These are phyloP conservation scores for Collybia sordida DNA, from an alignment of 768 basidiomycete genomes.

Conservation along the genomic window DNA sequence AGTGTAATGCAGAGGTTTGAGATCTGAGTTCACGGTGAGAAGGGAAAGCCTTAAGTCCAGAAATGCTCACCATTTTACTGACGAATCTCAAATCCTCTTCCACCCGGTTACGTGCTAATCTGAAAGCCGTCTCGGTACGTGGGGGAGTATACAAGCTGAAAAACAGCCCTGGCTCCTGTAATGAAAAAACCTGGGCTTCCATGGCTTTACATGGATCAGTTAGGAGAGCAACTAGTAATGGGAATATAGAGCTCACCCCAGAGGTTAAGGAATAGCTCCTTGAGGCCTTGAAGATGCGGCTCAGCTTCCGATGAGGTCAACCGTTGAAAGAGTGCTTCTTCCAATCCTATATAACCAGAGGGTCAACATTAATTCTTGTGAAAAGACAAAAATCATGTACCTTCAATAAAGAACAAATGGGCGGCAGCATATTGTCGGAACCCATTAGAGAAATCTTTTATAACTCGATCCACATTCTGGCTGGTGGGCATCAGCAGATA, in stretches of 20 bases:
- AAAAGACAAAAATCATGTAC: constrained; percentile 28
- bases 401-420: constrained; percentile 93
- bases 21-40: constrained; percentile 42
- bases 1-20: constrained; percentile 86
- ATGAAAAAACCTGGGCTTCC: constrained; percentile 84
- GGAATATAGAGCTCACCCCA: constrained; percentile 61
- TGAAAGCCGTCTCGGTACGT: constrained; percentile 64
- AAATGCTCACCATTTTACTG: constrained; percentile 59
- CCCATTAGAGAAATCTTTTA: constrained; percentile 70
- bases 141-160: constrained; percentile 89
- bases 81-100: constrained; percentile 85
- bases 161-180: constrained; percentile 77
- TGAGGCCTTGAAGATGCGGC: constrained; percentile 70
- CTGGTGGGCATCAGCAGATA: constrained; percentile 94
- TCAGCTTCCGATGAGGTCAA: constrained; percentile 76
- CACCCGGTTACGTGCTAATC: constrained; percentile 67
- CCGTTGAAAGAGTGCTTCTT: constrained; percentile 74
- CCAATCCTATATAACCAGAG: constrained; percentile 52
- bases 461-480: constrained; percentile 89
- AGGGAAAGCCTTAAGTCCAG: not conserved
- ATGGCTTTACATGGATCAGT: constrained; percentile 48
- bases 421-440: constrained; percentile 77
- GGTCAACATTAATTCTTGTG: not conserved
- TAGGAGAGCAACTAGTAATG: not conserved
- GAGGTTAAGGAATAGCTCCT: constrained; percentile 91